Evolutionary conservation across 2,329 filamentous ascomycete species (phyloP).

Genomic region (Cytospora paraplurivora): DNA sequence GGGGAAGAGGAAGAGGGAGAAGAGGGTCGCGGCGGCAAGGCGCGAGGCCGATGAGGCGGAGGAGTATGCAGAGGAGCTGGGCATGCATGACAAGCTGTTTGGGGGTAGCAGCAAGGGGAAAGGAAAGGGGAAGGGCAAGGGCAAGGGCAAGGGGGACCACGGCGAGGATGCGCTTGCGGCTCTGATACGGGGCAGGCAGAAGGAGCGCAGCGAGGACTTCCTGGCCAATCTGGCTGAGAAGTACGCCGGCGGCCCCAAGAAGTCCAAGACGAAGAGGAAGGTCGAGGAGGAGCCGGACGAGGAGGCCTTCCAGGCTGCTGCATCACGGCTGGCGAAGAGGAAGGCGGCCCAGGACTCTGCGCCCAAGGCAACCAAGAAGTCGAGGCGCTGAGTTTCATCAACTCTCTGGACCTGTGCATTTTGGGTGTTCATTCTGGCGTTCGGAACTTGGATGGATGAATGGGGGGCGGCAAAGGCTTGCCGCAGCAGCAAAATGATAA

Average conservation of each 20-base stretch:
- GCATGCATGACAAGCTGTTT: conserved; percentile 71
- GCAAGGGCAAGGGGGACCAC: conserved; percentile 30
- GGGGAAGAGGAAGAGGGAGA: conserved; percentile 63
- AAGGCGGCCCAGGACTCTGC: conserved; percentile 30
- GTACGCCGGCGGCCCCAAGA: conserved; percentile 57
- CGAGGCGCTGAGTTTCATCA: conserved; percentile 30
- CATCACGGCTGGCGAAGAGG: conserved; percentile 49
- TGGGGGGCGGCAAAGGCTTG: background rate
- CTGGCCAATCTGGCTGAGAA: conserved; percentile 77
- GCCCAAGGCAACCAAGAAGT: conserved; percentile 27
- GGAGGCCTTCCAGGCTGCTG: conserved; percentile 61
- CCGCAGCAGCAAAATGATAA: background rate
- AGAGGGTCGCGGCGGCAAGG: conserved; percentile 62
- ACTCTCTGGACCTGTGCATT: background rate
- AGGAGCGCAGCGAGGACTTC: conserved; percentile 62
- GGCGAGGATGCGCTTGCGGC: conserved; percentile 56
- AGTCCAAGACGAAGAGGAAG: conserved; percentile 50
- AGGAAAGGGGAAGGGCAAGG: conserved; percentile 36
- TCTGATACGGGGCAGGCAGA: conserved; percentile 72
- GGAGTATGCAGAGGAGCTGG: conserved; percentile 73
- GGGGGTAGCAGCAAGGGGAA: conserved; percentile 46
- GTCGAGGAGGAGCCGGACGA: conserved; percentile 64
- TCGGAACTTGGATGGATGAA: background rate
- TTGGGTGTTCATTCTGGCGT: conserved; percentile 16
- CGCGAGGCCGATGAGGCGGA: conserved; percentile 73